Evolutionary conservation across 129 eudicot genomes (phyloP).

Genomic region (Dittrichia graveolens): DNA sequence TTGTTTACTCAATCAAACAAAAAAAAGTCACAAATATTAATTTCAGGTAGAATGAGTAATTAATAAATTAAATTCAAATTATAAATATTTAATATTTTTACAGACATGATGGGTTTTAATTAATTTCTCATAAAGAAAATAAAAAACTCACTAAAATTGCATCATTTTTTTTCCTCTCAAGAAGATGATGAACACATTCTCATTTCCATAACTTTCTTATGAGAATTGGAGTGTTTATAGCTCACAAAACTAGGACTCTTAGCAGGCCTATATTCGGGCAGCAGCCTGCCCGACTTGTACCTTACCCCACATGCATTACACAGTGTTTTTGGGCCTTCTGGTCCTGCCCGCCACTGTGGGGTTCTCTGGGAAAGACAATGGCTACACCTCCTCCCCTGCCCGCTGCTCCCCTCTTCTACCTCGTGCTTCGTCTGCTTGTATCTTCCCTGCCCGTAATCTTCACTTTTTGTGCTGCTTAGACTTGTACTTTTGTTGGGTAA

Average conservation of each 20-base stretch:
- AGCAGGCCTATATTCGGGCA: constrained; percentile 69
- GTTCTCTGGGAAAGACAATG: constrained; percentile 56
- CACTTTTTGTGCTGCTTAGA: constrained; percentile 18
- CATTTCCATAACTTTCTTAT: constrained; percentile 58
- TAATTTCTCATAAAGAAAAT: not conserved
- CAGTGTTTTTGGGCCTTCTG: constrained; percentile 56
- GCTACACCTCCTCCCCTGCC: constrained; percentile 42
- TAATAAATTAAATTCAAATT: constrained; percentile 19
- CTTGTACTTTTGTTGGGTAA: constrained; percentile 37
- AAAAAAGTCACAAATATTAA: not conserved
- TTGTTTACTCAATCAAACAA: no score
- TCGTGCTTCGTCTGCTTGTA: constrained; percentile 32
- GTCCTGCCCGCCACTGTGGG: constrained; percentile 62
- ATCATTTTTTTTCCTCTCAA: not conserved
- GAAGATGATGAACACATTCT: constrained; percentile 30
- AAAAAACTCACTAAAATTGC: not conserved
- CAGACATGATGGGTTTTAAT: not conserved
- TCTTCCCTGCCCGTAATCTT: constrained; percentile 19
- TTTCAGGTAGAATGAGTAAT: not conserved
- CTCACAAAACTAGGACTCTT: constrained; percentile 58
- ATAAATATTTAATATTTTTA: constrained; percentile 6
- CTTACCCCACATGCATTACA: constrained; percentile 77
- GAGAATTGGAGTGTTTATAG: constrained; percentile 53
- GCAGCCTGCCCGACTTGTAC: constrained; percentile 57
- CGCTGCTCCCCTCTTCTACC: constrained; percentile 7